Evolutionary conservation across 2,329 filamentous ascomycete genomes (phyloP).

Genomic region (Claviceps cyperi): DNA sequence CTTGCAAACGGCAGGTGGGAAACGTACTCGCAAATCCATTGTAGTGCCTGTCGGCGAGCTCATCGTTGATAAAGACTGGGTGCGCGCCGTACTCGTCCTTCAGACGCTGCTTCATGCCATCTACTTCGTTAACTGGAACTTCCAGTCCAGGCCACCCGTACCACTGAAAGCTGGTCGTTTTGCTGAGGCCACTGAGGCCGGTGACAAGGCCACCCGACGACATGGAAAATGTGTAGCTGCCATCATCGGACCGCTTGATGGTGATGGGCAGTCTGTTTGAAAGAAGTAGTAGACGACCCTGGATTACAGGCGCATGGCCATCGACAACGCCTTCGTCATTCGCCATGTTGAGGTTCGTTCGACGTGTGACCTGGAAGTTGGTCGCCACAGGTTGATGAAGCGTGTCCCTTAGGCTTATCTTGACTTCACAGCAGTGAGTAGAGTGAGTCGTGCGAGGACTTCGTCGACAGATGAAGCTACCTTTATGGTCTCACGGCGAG

Average conservation of each 20-base stretch:
- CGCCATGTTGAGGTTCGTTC: neutral
- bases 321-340: conserved; percentile 13
- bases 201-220: conserved; percentile 93
- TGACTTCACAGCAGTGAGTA: neutral
- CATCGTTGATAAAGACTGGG: conserved; percentile 85
- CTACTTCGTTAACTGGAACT: conserved; percentile 70
- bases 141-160: conserved; percentile 96
- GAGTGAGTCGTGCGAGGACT: neutral
- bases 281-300: conserved; percentile 59
- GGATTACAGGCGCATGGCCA: conserved; percentile 18
- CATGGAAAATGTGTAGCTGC: conserved; percentile 87
- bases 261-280: conserved; percentile 94
- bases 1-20: neutral
- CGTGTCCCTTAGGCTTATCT: no score
- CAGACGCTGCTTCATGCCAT: conserved; percentile 58
- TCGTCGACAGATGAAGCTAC: neutral
- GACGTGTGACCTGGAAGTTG: no score
- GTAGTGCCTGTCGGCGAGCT: conserved; percentile 89
- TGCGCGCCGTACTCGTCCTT: conserved; percentile 81
- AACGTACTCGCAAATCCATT: conserved; percentile 88
- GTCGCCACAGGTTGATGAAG: neutral
- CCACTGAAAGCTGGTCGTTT: conserved; percentile 92
- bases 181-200: conserved; percentile 78
- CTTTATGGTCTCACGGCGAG: neutral
- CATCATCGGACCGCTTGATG: conserved; percentile 85